Conservation (phyloP, 352 stramenopile species). For the Achlya hypogyna region DNA sequence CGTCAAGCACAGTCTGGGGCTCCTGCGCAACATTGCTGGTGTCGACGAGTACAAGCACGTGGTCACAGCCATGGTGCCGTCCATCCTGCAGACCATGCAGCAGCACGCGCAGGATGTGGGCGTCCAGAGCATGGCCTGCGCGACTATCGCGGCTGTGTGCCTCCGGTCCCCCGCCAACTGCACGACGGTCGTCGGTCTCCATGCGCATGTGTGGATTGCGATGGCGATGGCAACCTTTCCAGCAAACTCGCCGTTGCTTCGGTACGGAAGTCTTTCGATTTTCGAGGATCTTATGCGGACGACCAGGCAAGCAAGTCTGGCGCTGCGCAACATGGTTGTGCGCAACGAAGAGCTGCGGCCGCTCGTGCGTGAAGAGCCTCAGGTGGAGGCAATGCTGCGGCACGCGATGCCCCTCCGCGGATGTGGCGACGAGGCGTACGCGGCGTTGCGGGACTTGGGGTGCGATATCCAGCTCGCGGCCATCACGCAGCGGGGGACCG, state of each 20-base stretch:
- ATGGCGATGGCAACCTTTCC: slow-evolving; percentile 45
- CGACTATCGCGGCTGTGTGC: slow-evolving; percentile 59
- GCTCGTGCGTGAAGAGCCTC: slow-evolving; percentile 45
- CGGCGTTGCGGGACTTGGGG: slow-evolving; percentile 56
- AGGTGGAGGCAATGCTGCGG: slow-evolving; percentile 52
- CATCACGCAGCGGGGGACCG: slow-evolving; percentile 30
- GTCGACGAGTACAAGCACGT: slow-evolving; percentile 65
- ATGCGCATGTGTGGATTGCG: slow-evolving; percentile 36
- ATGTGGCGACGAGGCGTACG: slow-evolving; percentile 72
- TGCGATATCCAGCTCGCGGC: slow-evolving; percentile 58
- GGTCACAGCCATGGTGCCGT: slow-evolving; percentile 41
- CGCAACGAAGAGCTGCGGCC: slow-evolving; percentile 44
- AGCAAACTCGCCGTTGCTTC: slow-evolving; percentile 37
- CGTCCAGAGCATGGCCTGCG: slow-evolving; percentile 61
- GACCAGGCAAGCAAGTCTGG: slow-evolving; percentile 50
- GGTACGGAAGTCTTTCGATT: slow-evolving; percentile 18
- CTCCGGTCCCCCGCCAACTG: slow-evolving; percentile 62
- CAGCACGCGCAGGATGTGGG: slow-evolving; percentile 37
- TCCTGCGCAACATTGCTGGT: slow-evolving; percentile 63
- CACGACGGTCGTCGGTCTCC: slow-evolving; percentile 32
- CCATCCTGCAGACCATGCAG: slow-evolving; percentile 49
- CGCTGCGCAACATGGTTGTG: slow-evolving; percentile 72
- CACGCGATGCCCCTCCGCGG: slow-evolving; percentile 49
- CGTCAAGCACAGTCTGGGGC: slow-evolving; percentile 53
- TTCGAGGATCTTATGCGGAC: not conserved